phyloP scores from a whole-genome alignment of 73 alveolate species.

The Paramecium octaurelia region DNA sequence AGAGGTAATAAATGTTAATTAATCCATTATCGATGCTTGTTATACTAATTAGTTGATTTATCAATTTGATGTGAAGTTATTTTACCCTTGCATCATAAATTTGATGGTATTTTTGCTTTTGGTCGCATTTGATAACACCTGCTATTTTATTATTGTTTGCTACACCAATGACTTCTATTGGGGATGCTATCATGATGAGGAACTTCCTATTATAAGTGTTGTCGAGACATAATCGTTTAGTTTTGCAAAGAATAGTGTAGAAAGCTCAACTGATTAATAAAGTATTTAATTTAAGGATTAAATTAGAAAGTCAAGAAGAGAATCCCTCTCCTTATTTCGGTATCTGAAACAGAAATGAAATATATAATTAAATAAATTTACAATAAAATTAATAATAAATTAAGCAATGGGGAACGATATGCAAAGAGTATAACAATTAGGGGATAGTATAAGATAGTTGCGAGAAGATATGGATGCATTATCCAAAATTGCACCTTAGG shows the following conservation, averaged over 20 bases:
- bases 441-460: background rate
- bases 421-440: background rate
- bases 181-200: slow-evolving; percentile 43
- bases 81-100: background rate
- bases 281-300: background rate
- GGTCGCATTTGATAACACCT: background rate
- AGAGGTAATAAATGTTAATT: background rate
- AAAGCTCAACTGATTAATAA: background rate
- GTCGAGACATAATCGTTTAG: background rate
- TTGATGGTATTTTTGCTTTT: background rate
- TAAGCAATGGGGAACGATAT: background rate
- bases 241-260: background rate
- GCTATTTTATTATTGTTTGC: background rate
- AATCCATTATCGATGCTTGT: background rate
- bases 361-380: background rate
- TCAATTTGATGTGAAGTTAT: background rate
- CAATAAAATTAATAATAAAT: background rate
- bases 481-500: background rate
- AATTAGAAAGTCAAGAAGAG: background rate
- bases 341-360: background rate
- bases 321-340: background rate
- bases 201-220: background rate
- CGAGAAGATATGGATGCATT: background rate
- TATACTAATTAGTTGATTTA: background rate
- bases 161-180: slow-evolving; percentile 2